phyloP scores from a whole-genome alignment of 345 rosid genomes.

The Brassica carinata region DNA sequence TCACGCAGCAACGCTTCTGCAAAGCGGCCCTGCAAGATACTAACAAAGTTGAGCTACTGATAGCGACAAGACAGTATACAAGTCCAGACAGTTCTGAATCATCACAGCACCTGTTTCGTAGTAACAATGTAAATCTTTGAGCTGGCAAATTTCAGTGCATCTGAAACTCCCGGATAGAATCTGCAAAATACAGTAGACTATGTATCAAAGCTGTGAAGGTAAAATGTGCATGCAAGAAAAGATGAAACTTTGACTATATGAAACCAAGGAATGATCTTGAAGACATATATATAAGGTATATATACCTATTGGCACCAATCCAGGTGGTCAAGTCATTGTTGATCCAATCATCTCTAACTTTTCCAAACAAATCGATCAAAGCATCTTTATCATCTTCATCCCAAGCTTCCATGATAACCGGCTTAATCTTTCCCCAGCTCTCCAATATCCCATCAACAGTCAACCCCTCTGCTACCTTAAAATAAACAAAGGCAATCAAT shows the following conservation, averaged over 20 bases:
- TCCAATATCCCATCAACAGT: conserved; percentile 69
- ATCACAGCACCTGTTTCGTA: conserved; percentile 65
- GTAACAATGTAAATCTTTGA: conserved; percentile 79
- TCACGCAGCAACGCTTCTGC: conserved; percentile 73
- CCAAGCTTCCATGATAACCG: conserved; percentile 83
- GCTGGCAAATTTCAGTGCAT: conserved; percentile 81
- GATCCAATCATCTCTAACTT: conserved; percentile 93
- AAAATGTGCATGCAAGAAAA: not conserved
- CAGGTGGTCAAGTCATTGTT: conserved; percentile 68
- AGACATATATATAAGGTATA: conserved; percentile 25
- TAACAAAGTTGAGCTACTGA: conserved; percentile 7
- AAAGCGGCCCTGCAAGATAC: conserved; percentile 61
- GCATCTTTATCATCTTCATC: conserved; percentile 67
- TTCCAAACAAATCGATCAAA: conserved; percentile 75
- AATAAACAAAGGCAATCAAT: not conserved
- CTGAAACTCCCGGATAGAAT: conserved; percentile 89
- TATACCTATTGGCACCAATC: conserved; percentile 94
- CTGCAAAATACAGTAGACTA: conserved; percentile 41
- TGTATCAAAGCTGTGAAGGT: conserved; percentile 4
- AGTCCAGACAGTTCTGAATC: not conserved
- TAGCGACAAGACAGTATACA: not conserved
- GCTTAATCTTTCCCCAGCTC: conserved; percentile 76
- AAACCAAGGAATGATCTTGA: not conserved
- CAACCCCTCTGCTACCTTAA: conserved; percentile 79
- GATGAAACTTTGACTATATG: not conserved